Conservation (phyloP, 2,329 filamentous ascomycete species). For the Colletotrichum paranaense region DNA sequence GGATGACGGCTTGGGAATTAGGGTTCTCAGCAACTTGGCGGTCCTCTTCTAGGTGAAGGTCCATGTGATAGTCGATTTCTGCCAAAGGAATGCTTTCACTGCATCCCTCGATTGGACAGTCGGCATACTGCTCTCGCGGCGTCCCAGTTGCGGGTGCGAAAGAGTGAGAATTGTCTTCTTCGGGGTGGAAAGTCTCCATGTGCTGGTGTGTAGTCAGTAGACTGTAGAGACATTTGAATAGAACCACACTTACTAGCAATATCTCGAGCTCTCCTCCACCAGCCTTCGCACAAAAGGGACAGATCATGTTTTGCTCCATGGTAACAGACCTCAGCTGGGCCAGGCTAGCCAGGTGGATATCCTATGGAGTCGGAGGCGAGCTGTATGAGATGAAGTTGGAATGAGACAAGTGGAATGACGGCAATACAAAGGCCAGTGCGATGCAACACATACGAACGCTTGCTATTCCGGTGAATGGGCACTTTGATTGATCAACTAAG, state of each 20-base stretch:
- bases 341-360: neutral
- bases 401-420: neutral
- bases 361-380: neutral
- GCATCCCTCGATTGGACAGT: slow-evolving; percentile 58
- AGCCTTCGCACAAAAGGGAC: slow-evolving; percentile 50
- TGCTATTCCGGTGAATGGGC: neutral
- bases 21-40: slow-evolving; percentile 22
- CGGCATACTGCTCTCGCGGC: slow-evolving; percentile 38
- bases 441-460: neutral
- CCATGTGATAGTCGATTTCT: slow-evolving; percentile 69
- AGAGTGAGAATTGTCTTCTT: slow-evolving; percentile 17
- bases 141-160: slow-evolving; percentile 41
- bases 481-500: neutral
- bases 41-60: slow-evolving; percentile 64
- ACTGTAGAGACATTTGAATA: neutral
- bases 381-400: neutral
- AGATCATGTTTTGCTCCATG: slow-evolving; percentile 32
- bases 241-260: slow-evolving; percentile 44
- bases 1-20: slow-evolving; percentile 2
- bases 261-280: slow-evolving; percentile 47
- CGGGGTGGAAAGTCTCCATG: slow-evolving; percentile 43
- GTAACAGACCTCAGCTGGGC: neutral
- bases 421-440: neutral
- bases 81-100: slow-evolving; percentile 63
- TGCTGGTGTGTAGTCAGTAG: slow-evolving; percentile 37